Percentiles rank a stretch among this genome's conserved stretches.
These are phyloP conservation scores for Acacia pycnantha DNA, from an alignment of 331 rosid genomes.

Conservation along the genomic window DNA sequence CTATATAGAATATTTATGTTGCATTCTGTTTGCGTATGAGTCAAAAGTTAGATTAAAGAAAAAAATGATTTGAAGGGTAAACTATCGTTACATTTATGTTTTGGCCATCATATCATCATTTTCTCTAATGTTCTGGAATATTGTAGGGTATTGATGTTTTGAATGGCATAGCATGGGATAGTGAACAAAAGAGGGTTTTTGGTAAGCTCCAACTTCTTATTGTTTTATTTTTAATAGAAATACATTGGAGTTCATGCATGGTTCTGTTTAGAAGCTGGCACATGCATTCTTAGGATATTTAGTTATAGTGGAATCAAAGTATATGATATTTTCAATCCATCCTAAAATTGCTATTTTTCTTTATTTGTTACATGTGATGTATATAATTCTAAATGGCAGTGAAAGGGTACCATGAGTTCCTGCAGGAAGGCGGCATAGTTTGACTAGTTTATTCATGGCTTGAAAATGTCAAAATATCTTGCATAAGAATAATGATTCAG, in stretches of 20 bases:
- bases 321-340: not conserved
- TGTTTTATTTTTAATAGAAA: not conserved
- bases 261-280: not conserved
- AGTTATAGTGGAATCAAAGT: not conserved
- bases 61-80: not conserved
- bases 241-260: not conserved
- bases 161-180: constrained; percentile 98
- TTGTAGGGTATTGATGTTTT: constrained; percentile 69
- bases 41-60: not conserved
- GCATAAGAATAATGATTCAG: not conserved
- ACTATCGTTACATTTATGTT: not conserved
- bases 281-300: not conserved
- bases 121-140: constrained; percentile 7
- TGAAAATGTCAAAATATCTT: not conserved
- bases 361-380: not conserved
- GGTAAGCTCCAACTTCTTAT: constrained; percentile 50
- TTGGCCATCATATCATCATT: not conserved
- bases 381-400: not conserved
- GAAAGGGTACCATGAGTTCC: not conserved
- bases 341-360: not conserved
- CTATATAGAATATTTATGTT: not conserved
- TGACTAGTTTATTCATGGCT: not conserved
- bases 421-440: not conserved
- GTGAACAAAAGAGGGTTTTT: constrained; percentile 50
- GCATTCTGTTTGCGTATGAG: not conserved